These are phyloP conservation scores for Viridothelium virens DNA, from an alignment of 495 filamentous ascomycete genomes.

Conservation along the genomic window DNA sequence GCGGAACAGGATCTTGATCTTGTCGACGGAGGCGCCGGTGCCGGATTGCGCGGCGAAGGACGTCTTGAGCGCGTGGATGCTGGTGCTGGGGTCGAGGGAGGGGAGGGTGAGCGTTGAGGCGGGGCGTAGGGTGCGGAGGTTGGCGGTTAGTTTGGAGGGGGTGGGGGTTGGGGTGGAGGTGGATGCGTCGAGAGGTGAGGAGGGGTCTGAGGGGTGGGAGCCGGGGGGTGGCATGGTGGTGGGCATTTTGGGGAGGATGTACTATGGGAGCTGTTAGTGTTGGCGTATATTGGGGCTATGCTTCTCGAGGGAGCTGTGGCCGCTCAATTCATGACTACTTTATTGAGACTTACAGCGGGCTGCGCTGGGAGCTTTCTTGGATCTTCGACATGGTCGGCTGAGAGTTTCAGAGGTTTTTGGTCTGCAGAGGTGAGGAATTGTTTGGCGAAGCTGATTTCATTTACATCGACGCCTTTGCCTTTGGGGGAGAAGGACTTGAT, in stretches of 20 bases:
- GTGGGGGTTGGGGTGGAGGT: constrained; percentile 42
- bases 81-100: constrained; percentile 55
- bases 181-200: constrained; percentile 33
- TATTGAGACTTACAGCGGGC: constrained; percentile 52
- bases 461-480: constrained; percentile 1
- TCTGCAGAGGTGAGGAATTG: constrained; percentile 73
- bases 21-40: constrained; percentile 47
- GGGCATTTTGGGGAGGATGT: constrained; percentile 40
- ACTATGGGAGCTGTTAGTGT: constrained; percentile 29
- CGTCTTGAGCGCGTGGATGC: constrained; percentile 64
- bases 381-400: constrained; percentile 78
- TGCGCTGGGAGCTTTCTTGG: constrained; percentile 62
- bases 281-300: not conserved
- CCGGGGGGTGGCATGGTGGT: constrained; percentile 39
- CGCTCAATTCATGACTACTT: constrained; percentile 6
- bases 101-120: constrained; percentile 54
- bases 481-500: not conserved
- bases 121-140: constrained; percentile 62
- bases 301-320: constrained; percentile 11
- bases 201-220: constrained; percentile 20
- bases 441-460: constrained; percentile 54
- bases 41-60: constrained; percentile 45
- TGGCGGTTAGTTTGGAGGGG: constrained; percentile 32
- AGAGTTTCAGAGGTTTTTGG: constrained; percentile 65
- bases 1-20: constrained; percentile 73